Conservation (phyloP, 75 land plant species). For the Selaginella tamariscina region DNA sequence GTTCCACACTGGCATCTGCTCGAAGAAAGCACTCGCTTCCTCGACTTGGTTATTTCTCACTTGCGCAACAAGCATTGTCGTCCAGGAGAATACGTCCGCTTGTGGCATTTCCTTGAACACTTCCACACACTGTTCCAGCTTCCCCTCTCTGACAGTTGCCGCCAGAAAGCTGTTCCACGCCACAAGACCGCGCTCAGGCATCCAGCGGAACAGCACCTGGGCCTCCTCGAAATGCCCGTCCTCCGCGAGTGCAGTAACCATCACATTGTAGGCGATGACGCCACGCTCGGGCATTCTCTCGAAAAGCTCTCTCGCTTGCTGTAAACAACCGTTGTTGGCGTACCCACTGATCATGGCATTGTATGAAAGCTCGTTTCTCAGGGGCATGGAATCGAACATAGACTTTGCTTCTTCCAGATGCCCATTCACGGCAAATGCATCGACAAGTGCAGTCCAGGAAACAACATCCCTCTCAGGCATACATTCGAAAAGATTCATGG, state of each 20-base stretch:
- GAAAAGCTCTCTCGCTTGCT: not conserved
- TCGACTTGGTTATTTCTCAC: not conserved
- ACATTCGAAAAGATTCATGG: not conserved
- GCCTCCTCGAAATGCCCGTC: not conserved
- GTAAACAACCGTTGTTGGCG: not conserved
- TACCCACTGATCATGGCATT: not conserved
- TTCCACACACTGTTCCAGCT: not conserved
- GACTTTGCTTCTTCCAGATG: not conserved
- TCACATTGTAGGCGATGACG: not conserved
- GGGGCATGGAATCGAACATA: not conserved
- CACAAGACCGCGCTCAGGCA: not conserved
- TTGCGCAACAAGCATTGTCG: not conserved
- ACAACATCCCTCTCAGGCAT: conserved; percentile 13
- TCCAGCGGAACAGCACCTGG: not conserved
- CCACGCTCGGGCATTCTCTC: not conserved
- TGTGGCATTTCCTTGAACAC: conserved; percentile 7
- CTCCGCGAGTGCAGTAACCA: not conserved
- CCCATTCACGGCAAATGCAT: not conserved
- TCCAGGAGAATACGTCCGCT: not conserved
- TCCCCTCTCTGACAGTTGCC: not conserved
- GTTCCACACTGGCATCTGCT: conserved; percentile 6
- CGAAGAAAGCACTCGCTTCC: not conserved
- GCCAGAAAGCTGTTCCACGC: not conserved
- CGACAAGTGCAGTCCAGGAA: not conserved
- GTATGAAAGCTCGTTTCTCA: not conserved